Conservation (phyloP, 306 rosid genomes). For the Abrus pulchellus region DNA sequence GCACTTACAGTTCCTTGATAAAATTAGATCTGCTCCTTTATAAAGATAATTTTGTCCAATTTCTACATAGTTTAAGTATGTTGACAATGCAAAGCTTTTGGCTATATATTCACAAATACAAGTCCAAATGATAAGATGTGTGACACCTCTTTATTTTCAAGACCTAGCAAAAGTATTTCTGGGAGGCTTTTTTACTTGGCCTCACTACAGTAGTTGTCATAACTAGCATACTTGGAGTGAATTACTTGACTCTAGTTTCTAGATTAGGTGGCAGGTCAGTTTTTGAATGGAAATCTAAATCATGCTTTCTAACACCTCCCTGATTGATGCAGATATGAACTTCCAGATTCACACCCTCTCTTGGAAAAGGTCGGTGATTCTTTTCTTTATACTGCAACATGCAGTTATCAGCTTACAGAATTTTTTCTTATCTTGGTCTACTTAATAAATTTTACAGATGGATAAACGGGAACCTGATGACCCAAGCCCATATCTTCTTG, state of each 20-base stretch:
- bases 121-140: slow-evolving; percentile 28
- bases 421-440: slow-evolving; percentile 30
- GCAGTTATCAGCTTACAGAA: slow-evolving; percentile 30
- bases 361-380: slow-evolving; percentile 70
- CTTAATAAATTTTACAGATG: slow-evolving; percentile 66
- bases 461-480: slow-evolving; percentile 88
- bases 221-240: slow-evolving; percentile 15
- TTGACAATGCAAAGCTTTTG: slow-evolving; percentile 31
- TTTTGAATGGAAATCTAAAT: slow-evolving; percentile 42
- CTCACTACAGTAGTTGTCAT: slow-evolving; percentile 25
- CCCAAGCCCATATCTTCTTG: slow-evolving; percentile 97
- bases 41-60: neutral
- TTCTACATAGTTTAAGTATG: slow-evolving; percentile 20
- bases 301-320: slow-evolving; percentile 43
- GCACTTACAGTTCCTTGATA: slow-evolving; percentile 29
- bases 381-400: slow-evolving; percentile 34
- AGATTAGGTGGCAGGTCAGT: slow-evolving; percentile 16
- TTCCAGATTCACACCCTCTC: slow-evolving; percentile 96
- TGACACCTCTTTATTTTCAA: slow-evolving; percentile 39
- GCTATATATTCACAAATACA: slow-evolving; percentile 18
- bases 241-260: slow-evolving; percentile 17
- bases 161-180: slow-evolving; percentile 27
- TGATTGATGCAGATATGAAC: slow-evolving; percentile 83
- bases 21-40: slow-evolving; percentile 16
- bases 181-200: slow-evolving; percentile 5